Evolutionary conservation across 371 early-diverging fungal species (phyloP).

Genomic region (Umbelopsis sp.): DNA sequence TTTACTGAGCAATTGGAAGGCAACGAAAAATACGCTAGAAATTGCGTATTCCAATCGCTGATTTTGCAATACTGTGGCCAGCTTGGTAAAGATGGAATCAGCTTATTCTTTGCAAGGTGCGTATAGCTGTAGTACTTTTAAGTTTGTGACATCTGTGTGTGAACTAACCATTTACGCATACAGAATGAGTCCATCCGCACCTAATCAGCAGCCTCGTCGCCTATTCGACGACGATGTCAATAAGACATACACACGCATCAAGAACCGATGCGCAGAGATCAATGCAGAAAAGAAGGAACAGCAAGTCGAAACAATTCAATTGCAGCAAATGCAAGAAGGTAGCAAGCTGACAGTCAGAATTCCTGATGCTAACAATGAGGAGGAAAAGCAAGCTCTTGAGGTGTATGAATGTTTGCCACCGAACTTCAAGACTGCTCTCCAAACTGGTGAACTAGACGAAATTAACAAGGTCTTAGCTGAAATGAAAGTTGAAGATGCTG

Average conservation of each 20-base stretch:
- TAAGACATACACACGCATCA: slow-evolving; percentile 80
- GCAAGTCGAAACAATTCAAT: slow-evolving; percentile 77
- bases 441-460: slow-evolving; percentile 75
- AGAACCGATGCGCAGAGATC: slow-evolving; percentile 75
- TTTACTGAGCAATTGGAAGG: slow-evolving; percentile 81
- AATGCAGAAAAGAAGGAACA: slow-evolving; percentile 53
- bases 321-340: slow-evolving; percentile 70
- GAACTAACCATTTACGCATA: background rate
- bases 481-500: slow-evolving; percentile 73
- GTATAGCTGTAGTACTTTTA: background rate
- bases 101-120: slow-evolving; percentile 84
- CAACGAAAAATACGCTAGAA: slow-evolving; percentile 65
- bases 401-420: slow-evolving; percentile 74
- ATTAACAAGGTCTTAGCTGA: slow-evolving; percentile 82
- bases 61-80: slow-evolving; percentile 83
- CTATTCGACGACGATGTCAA: slow-evolving; percentile 87
- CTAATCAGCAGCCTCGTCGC: slow-evolving; percentile 61
- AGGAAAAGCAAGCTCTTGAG: slow-evolving; percentile 57
- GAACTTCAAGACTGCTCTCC: slow-evolving; percentile 76
- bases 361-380: slow-evolving; percentile 44
- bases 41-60: slow-evolving; percentile 81
- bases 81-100: slow-evolving; percentile 83
- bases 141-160: too few relatives aligned
- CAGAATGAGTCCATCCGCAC: slow-evolving; percentile 43
- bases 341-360: slow-evolving; percentile 54